These are phyloP conservation scores for Termitomyces sp. DNA, from an alignment of 768 basidiomycete genomes.

Conservation along the genomic window DNA sequence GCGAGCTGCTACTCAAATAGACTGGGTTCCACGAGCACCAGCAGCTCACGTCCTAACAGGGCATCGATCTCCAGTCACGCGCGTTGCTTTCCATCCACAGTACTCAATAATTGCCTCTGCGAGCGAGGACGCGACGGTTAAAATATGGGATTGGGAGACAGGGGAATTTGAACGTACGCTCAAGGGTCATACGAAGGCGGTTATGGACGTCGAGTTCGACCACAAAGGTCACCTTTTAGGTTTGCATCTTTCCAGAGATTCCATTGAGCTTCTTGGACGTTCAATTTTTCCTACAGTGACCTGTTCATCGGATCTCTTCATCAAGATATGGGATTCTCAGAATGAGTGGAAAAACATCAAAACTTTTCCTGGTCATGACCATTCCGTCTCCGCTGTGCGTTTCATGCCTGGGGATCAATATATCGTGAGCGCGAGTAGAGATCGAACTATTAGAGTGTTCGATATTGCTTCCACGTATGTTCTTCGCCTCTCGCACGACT, in stretches of 20 bases:
- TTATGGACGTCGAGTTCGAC: slow-evolving; percentile 86
- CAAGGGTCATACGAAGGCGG: slow-evolving; percentile 88
- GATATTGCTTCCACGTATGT: slow-evolving; percentile 82
- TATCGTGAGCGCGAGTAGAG: slow-evolving; percentile 83
- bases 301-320: slow-evolving; percentile 80
- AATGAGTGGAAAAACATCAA: slow-evolving; percentile 89
- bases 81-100: slow-evolving; percentile 81
- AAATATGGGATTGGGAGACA: slow-evolving; percentile 97
- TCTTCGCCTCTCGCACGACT: not conserved
- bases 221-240: slow-evolving; percentile 80
- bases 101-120: slow-evolving; percentile 81
- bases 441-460: slow-evolving; percentile 81
- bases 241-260: slow-evolving; percentile 25
- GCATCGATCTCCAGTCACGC: slow-evolving; percentile 71
- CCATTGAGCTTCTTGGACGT: not conserved
- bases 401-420: slow-evolving; percentile 83
- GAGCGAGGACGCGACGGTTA: slow-evolving; percentile 85
- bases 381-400: slow-evolving; percentile 80
- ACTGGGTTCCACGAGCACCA: slow-evolving; percentile 87
- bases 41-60: slow-evolving; percentile 73
- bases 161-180: slow-evolving; percentile 90
- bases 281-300: slow-evolving; percentile 32
- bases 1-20: slow-evolving; percentile 60
- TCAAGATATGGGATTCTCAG: slow-evolving; percentile 89
- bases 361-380: slow-evolving; percentile 87